Evolutionary conservation across 164 flowering plant species (phyloP).

Genomic region (Amborella trichopoda): DNA sequence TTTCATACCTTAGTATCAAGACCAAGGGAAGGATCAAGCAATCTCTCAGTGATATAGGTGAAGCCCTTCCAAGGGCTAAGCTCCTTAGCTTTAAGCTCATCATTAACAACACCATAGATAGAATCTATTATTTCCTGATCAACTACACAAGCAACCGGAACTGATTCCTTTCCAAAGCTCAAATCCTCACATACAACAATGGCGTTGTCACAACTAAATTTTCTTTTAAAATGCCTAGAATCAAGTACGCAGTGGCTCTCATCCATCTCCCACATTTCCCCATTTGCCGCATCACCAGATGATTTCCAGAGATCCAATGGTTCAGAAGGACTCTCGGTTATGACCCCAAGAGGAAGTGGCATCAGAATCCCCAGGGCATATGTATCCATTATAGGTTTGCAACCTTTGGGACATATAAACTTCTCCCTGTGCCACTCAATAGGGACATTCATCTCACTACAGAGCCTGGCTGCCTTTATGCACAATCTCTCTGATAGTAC

Average conservation of each 20-base stretch:
- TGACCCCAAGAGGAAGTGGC: conserved; percentile 14
- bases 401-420: conserved; percentile 76
- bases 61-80: conserved; percentile 76
- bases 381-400: conserved; percentile 21
- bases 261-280: conserved; percentile 56
- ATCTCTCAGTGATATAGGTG: conserved; percentile 54
- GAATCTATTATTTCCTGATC: conserved; percentile 45
- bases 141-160: conserved; percentile 62
- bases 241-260: conserved; percentile 68
- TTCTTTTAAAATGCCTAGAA: conserved; percentile 31
- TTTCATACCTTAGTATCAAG: conserved; percentile 47
- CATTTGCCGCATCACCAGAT: conserved; percentile 11
- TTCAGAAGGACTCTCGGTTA: background rate
- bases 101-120: conserved; percentile 15
- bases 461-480: conserved; percentile 86
- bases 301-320: background rate
- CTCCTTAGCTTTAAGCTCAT: conserved; percentile 18
- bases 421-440: conserved; percentile 80
- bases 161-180: conserved; percentile 75
- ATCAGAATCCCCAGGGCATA: conserved; percentile 25
- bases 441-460: conserved; percentile 70
- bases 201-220: conserved; percentile 15
- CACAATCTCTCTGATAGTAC: conserved; percentile 58
- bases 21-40: conserved; percentile 47
- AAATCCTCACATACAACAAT: conserved; percentile 66